Percentiles rank a stretch among this genome's conserved stretches.
Conservation (phyloP, 2,329 filamentous ascomycete species). For the Erysiphe pulchra region DNA sequence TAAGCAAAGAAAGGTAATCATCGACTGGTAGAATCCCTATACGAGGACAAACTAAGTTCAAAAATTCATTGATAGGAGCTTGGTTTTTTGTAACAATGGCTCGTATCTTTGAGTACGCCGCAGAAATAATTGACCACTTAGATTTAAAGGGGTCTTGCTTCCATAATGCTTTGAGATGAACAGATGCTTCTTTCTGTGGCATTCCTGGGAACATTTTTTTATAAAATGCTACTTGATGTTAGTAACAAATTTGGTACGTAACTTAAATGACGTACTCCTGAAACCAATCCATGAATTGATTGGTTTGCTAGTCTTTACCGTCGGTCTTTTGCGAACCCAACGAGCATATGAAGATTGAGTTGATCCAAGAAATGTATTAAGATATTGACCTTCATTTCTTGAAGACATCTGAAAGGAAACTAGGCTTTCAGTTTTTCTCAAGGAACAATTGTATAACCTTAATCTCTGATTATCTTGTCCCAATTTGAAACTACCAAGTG, state of each 20-base stretch:
- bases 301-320: not conserved
- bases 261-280: not conserved
- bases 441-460: too few species aligned
- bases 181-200: conserved; percentile 7
- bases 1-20: conserved; percentile 5
- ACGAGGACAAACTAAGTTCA: conserved; percentile 3
- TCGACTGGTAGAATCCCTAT: conserved; percentile 6
- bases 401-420: too few species aligned
- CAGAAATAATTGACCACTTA: conserved; percentile 7
- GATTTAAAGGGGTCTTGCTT: conserved; percentile 6
- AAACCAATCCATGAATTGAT: not conserved
- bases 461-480: too few species aligned
- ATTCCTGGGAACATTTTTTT: conserved; percentile 1
- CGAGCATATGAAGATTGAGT: not conserved
- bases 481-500: too few species aligned
- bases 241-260: not conserved
- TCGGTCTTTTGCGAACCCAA: not conserved
- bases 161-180: conserved; percentile 5
- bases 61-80: conserved; percentile 4
- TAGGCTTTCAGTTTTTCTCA: too few species aligned
- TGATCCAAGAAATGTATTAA: not conserved
- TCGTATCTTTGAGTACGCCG: conserved; percentile 7
- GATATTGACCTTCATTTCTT: not conserved
- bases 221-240: conserved; percentile 1
- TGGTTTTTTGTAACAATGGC: conserved; percentile 4